phyloP scores from a whole-genome alignment of 2,329 filamentous ascomycete genomes.

The Nannizzia gypsea region DNA sequence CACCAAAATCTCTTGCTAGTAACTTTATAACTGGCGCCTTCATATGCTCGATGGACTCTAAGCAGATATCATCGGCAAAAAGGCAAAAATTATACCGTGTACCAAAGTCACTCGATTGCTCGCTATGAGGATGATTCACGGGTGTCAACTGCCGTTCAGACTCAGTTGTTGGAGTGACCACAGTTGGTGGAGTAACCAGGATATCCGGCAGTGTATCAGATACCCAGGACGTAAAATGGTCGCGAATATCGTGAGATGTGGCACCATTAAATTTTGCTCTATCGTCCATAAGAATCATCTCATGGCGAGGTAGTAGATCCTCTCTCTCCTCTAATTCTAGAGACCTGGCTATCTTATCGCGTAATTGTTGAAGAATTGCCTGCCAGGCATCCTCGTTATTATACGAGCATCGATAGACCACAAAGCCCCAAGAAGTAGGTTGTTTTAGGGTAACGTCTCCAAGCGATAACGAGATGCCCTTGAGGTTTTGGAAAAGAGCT shows the following conservation, averaged over 20 bases:
- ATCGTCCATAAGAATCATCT: conserved; percentile 11
- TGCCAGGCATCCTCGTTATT: conserved; percentile 13
- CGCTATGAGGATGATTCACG: not conserved
- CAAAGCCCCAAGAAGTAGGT: conserved; percentile 13
- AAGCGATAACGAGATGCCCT: not conserved
- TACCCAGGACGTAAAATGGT: conserved; percentile 11
- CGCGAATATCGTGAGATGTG: conserved; percentile 11
- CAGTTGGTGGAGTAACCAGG: not conserved
- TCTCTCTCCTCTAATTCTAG: not conserved
- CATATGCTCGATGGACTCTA: conserved; percentile 5
- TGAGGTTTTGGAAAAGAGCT: not conserved
- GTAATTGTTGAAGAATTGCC: conserved; percentile 11
- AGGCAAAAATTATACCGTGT: conserved; percentile 2
- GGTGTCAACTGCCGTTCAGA: not conserved
- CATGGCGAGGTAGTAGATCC: conserved; percentile 10
- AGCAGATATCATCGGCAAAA: conserved; percentile 4
- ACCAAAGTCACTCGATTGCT: not conserved
- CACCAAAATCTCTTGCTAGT: conserved; percentile 10
- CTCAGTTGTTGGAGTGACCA: not conserved
- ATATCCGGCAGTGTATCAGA: not conserved
- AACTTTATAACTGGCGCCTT: conserved; percentile 11
- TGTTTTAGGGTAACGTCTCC: not conserved
- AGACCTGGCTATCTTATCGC: not conserved
- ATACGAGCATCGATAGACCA: conserved; percentile 14
- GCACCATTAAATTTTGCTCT: conserved; percentile 10